Evolutionary conservation across 768 basidiomycete genomes (phyloP), one percentile per base, ranked within the genome.

Genomic region (Leccinum longicurvipes): DNA sequence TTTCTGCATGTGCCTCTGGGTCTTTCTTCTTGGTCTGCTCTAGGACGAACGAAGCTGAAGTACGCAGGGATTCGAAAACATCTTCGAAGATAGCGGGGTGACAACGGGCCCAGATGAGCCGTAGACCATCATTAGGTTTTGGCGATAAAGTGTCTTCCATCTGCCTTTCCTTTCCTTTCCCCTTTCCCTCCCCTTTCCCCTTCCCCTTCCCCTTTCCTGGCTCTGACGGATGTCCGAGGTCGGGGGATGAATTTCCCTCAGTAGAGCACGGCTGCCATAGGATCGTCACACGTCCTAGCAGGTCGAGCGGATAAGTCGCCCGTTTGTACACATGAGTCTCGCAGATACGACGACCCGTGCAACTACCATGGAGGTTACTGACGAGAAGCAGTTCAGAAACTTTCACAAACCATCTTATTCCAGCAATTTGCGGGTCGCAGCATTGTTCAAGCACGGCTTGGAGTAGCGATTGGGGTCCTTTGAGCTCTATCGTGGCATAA

Each of bases 71-170:
- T 19, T 72, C 66, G 56, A 83, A 81, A 3, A 83, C 82, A 15
- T 79, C 78, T 4, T 80, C 74, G 60, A 83, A 85, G 4, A 85
- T 80, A 3, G 82, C 79, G 0, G 95, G 95, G 67, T 98, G 95
- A 12, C 83, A 76, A 47, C 85, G 81, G 19, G 95, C 62, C 93
- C 95, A 95, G 8, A 91, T 66, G 17, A 73, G 73, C 32, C 88
- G 78, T 5, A 50, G 50, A 7, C 54, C 54, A n/a, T 50, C 47
- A 39, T 52, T 51, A 27, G 57, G 34, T 28, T 52, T 53, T 34
- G 55, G 19, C 17, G 25, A 21, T 44, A 55, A 28, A 23, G 52
- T 48, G 51, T 63, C 52, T 2, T 61, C 63, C 53, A 66, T 67
- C 27, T 69, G 70, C 55, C 72, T 74, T 36, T 68, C 68, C 62